Base-by-base conservation (phyloP, 257 asterid species). In the Penstemon eatonii region DNA sequence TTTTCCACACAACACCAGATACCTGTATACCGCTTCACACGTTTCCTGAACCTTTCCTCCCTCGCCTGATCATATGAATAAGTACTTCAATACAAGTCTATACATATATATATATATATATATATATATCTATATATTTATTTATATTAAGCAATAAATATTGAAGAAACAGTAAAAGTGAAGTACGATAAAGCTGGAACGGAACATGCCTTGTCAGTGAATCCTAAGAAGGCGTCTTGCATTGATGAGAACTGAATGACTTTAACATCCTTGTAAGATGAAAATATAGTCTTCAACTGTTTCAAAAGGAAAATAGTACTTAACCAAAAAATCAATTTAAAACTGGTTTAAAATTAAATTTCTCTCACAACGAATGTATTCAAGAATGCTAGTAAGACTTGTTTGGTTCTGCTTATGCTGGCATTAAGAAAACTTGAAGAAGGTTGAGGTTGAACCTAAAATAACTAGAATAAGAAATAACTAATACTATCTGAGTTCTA, bases 1-100 rank as follows among this genome's bases (percentile, higher is more conserved):
- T 87, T 44, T 45, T 77, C 85, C 47, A 89, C 91, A 11, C 99
- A 94, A 71, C 99, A 94, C 99, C 99, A 94, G 66, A 89, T 85
- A 55, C 99, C 96, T 9, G 88, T 72, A n/a, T 91, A 91, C 47
- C 69, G 76, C 83, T 91, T 91, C 71, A 94, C 84, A 7, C 99
- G 98, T 44, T 55, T 82, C 80, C 98, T 84, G 89, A 91, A 94
- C 55, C 65, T 81, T 54, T 94, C 88, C 73, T 86, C 98, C 84
- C 55, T 86, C 36, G 66, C 58, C 99, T 94, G 92, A 57, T 65
- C 60, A 63, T 56, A 69, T 36, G 61, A 55, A 46, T 25, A 25
- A 25, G 33, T 25, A 25, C 33, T 25, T 25, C 33, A 25, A 25
- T 25, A 25, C 33, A 25, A 25, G 33, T 25, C 33, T 25, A 25